Base-by-base conservation (phyloP, 2,329 filamentous ascomycete genomes). In the Dactylellina drechsleri region DNA sequence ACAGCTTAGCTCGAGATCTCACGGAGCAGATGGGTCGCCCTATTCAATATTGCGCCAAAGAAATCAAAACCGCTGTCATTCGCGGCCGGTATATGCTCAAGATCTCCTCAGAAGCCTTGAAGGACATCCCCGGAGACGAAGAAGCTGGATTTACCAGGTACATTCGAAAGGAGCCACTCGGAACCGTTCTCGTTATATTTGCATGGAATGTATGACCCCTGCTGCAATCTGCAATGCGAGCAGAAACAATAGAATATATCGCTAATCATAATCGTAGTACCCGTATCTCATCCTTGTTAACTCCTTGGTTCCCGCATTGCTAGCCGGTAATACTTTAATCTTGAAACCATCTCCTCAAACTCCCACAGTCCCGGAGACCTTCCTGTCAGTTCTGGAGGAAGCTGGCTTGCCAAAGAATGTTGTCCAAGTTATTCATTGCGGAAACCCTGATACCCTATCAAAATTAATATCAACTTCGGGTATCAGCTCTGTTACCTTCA, bases 11-110 rank as follows among this genome's bases (percentile, higher is more conserved):
- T 4, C 86, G 88, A 78, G 93, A 97, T 82, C 84, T 98, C 73
- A 97, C 93, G 0, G 90, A 92, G 81, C 93, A 98, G 84, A 98
- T 98, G 93, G 94, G 94, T 49, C 87, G 94, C 18, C 94, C 94
- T 40, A 97, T 97, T 79, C 87, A 91, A 43, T 97, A 94, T 82
- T 91, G 92, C 0, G 89, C 87, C 54, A 92, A 89, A 78, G 94
- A 98, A 84, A 86, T 98, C 78, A 84, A 88, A 31, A 98, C 94
- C 15, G 93, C 93, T 6, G 87, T 96, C 77, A 92, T 91, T 83
- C 88, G 94, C 77, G 91, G 90, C 77, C 89, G 96, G 80, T 96
- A 96, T 81, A 84, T 98, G 68, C 86, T 96, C 79, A 92, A 92
- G 81, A 90, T 97, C 77, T 92, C 91, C 79, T 88, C 89, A 10